Conservation (phyloP, 2,329 filamentous ascomycete genomes). For the Daldinia eschscholtzii region DNA sequence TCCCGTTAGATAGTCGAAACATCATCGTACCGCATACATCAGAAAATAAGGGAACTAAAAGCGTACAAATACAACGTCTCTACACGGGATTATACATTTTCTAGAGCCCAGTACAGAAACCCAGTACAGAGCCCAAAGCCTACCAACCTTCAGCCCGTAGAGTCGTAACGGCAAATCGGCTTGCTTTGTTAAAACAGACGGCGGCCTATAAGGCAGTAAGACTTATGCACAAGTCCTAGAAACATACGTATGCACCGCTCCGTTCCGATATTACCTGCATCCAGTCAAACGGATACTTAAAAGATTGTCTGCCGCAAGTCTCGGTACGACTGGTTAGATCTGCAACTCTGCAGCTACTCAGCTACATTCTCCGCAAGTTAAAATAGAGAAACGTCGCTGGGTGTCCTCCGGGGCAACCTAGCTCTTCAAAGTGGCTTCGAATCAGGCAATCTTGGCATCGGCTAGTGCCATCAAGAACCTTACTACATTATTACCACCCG, state of each 20-base stretch:
- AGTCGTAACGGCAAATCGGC: conserved; percentile 21
- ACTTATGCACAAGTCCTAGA: conserved; percentile 38
- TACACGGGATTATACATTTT: neutral
- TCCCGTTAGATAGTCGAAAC: conserved; percentile 29
- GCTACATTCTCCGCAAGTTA: conserved; percentile 39
- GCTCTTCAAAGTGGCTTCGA: conserved; percentile 71
- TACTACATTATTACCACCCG: conserved; percentile 62
- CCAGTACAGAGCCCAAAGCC: neutral
- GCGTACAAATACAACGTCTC: neutral
- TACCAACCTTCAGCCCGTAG: conserved; percentile 11
- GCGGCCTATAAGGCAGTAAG: conserved; percentile 14
- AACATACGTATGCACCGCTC: conserved; percentile 34
- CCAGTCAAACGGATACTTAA: conserved; percentile 22
- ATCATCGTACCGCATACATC: conserved; percentile 16
- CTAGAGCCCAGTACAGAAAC: neutral
- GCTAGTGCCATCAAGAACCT: conserved; percentile 73
- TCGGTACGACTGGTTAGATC: conserved; percentile 36
- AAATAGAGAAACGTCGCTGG: conserved; percentile 44
- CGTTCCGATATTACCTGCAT: conserved; percentile 39
- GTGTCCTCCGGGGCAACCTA: conserved; percentile 58
- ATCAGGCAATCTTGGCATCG: conserved; percentile 69
- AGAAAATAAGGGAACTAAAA: conserved; percentile 11
- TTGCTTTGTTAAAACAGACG: conserved; percentile 8
- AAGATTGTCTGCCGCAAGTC: conserved; percentile 40
- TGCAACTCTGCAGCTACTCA: conserved; percentile 25